Base-by-base conservation (phyloP, 768 basidiomycete species). In the Steccherinum ochraceum region DNA sequence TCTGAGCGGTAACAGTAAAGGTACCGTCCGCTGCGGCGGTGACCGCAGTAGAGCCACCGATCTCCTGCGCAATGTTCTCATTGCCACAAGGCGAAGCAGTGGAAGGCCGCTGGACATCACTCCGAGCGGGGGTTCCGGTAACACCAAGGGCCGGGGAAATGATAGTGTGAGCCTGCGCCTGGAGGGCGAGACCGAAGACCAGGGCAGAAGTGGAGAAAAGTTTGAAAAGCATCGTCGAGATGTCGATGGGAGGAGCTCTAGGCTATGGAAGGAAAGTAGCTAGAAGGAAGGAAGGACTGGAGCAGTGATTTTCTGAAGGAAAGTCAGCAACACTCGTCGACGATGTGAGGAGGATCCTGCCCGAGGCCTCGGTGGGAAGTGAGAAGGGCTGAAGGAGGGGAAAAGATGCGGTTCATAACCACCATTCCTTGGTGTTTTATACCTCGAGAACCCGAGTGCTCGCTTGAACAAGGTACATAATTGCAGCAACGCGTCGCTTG, bases 121-220 rank as follows among this genome's bases (percentile, higher is more conserved):
- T 52, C 21, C 68, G 60, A 10, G 24, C 47, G 7, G 53, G 51
- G 21, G 45, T 56, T 12, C 66, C 68, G 2, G 45, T 52, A 27
- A 66, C 63, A 16, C 66, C 68, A 19, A 79, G 71, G 10, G 67
- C 69, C 42, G 77, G 77, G 7, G 68, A 44, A 27, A 80, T 62
- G 2, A 57, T 63, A 10, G 76, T 72, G 51, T 78, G 76, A 0
- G 69, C 76, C 48, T 61, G 57, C 4, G 59, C 72, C 47, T 71
- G 71, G 21, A 69, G 62, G 20, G 68, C 56, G 21, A 72, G 56
- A 16, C 64, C 63, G 24, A 75, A 57, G 48, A 67, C 53, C 52
- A 72, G 56, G 26, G 61, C 52, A 30, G 63, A 54, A 39, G 65
- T 56, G 40, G 67, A 57, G 55, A 66, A 49, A 44, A 53, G 43